Evolutionary conservation across 306 rosid species (phyloP).

Genomic region (Datisca glomerata): DNA sequence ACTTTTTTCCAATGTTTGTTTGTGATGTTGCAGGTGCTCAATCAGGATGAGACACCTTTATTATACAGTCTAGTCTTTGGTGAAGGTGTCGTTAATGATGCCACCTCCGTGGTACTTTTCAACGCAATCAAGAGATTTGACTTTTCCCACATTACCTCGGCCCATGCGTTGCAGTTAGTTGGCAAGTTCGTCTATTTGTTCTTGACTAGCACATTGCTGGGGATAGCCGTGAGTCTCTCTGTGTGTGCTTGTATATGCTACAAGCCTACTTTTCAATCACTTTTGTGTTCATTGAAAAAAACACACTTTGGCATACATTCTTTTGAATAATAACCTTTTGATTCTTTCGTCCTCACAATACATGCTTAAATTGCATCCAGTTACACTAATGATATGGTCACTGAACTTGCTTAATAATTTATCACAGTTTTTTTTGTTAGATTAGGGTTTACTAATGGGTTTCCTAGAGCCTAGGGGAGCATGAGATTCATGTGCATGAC

Average conservation of each 20-base stretch:
- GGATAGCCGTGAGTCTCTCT: conserved; percentile 36
- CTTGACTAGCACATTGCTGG: conserved; percentile 42
- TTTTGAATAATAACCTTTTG: too few relatives aligned
- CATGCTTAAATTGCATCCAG: too few relatives aligned
- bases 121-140: conserved; percentile 52
- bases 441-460: too few relatives aligned
- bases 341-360: too few relatives aligned
- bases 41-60: conserved; percentile 63
- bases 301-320: too few relatives aligned
- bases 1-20: neutral
- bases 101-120: conserved; percentile 58
- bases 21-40: conserved; percentile 41
- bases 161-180: conserved; percentile 19
- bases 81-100: conserved; percentile 71
- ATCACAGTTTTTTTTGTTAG: too few relatives aligned
- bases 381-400: too few relatives aligned
- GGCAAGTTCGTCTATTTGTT: conserved; percentile 31
- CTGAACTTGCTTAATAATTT: too few relatives aligned
- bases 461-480: too few relatives aligned
- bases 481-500: neutral
- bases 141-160: conserved; percentile 36
- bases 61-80: conserved; percentile 62
- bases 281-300: too few relatives aligned
- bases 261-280: too few relatives aligned
- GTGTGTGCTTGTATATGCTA: neutral